Percentiles rank a stretch among this genome's conserved stretches.
Evolutionary conservation across 805 yeast genomes (phyloP).

Genomic region (Yarrowia sp.): DNA sequence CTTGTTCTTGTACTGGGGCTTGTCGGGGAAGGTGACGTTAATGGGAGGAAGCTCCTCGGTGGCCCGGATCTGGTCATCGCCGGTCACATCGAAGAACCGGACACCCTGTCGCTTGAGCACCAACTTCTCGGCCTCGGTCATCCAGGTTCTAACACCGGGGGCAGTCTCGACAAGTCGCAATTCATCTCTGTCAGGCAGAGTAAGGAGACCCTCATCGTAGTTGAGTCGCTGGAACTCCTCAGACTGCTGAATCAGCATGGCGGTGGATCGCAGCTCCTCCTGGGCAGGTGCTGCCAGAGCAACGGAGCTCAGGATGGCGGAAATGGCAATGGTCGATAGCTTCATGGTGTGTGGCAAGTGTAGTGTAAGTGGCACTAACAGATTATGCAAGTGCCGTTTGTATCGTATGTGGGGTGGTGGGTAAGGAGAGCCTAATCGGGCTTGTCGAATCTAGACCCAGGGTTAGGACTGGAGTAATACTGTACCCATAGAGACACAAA

Average conservation of each 20-base stretch:
- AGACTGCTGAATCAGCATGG: slow-evolving; percentile 22
- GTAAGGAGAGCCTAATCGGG: background rate
- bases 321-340: background rate
- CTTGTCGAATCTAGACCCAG: background rate
- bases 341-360: slow-evolving; percentile 4
- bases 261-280: background rate
- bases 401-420: slow-evolving; percentile 14
- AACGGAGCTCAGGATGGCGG: slow-evolving; percentile 5
- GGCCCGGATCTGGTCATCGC: slow-evolving; percentile 35
- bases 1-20: slow-evolving; percentile 40
- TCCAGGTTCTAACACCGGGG: slow-evolving; percentile 30
- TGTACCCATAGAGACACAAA: too few relatives aligned
- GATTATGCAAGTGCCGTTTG: slow-evolving; percentile 14
- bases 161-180: slow-evolving; percentile 30
- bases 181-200: slow-evolving; percentile 16
- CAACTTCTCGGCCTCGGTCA: slow-evolving; percentile 47
- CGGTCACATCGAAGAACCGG: slow-evolving; percentile 65
- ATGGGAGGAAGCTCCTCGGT: slow-evolving; percentile 30
- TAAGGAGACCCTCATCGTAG: slow-evolving; percentile 24
- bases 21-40: slow-evolving; percentile 54
- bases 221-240: slow-evolving; percentile 22
- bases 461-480: background rate
- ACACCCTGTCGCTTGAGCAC: slow-evolving; percentile 47
- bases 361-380: background rate
- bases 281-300: slow-evolving; percentile 7